Evolutionary conservation across 2,329 filamentous ascomycete species (phyloP), one percentile per base, ranked within the genome.

Genomic region (Hymenoscyphus repandus): DNA sequence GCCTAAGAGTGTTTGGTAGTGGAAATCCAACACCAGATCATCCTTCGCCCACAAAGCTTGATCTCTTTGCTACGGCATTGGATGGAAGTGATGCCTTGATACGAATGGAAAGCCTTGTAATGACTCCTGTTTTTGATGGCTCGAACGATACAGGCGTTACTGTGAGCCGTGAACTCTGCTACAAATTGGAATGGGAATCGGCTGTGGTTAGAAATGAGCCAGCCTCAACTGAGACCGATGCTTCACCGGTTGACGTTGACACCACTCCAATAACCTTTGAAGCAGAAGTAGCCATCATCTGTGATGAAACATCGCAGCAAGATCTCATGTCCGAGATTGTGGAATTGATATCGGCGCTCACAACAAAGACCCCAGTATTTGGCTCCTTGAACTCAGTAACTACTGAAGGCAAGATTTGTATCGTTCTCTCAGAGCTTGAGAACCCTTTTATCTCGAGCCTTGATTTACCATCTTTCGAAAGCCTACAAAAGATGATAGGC

Each of bases 391-490:
- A 65, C 2, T 59, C 54, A 1, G 58, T 68, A 4, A 56, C 66
- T 12, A 59, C 63, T 0, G 57, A 42, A n/a, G 57, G 41, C 47
- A 66, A 58, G 30, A 43, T 70, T 2, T 68, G 73, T 20, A 65
- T 81, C 6, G 75, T 77, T 1, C 66, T 80, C 0, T 60, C 77
- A 1, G 77, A 80, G 41, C 62, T 72, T 18, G 59, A 65, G 2
- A 38, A 57, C 2, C 53, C 60, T n/a, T 12, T 63, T 3, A 17
- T 78, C 27, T 74, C 72, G 53, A 50, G 63, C 32, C 74, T 77
- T 67, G 58, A 56, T 1, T 59, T 69, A 9, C 10, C 57, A 0
- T 60, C 69, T 4, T 81, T 77, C 53, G 47, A 66, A 0, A 37
- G 58, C 1, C 69, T 81, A 27, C 68, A 73, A 27, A 54, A 58